Base-by-base conservation (phyloP, 2,329 filamentous ascomycete species). In the Davidsoniella virescens region DNA sequence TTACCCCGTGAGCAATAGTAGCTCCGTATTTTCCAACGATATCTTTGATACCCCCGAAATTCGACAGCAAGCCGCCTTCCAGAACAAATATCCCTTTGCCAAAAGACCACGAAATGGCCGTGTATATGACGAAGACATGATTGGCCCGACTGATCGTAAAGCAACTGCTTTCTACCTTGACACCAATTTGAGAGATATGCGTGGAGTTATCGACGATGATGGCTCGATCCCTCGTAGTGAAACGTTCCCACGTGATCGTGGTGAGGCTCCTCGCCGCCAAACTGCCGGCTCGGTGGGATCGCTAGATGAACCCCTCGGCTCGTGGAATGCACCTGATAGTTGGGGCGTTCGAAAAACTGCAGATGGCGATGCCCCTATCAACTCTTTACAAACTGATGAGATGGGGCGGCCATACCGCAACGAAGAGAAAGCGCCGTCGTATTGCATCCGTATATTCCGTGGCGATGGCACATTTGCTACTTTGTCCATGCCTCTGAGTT, bases 361-460 rank as follows among this genome's bases (percentile, higher is more conserved):
- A 6, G 80, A 87, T 57, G 82, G 86, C 50, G 66, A 62, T 4
- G 67, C 70, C 1, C 83, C 87, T 51, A 68, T 75, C 12, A 83
- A 87, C 47, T 73, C 78, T n/a, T 71, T 77, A 5, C 76, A 77
- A 46, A 75, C 80, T 2, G 84, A 52, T 25, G 50, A 49, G 6
- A 14, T 33, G 17, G 39, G 26, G 10, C 44, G 40, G 12, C 37
- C 43, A 16, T 47, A 47, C 36, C 44, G 44, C 44, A 47, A 17
- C 9, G 50, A 90, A 50, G 83, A 90, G 62, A 84, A 86, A 60
- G 72, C 76, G 26, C 72, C 75, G 14, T 79, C 82, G 29, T 95
- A 90, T 64, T 96, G 88, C 62, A 92, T 98, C 61, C 86, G 92
- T 33, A 86, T 98, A 37, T 98, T 98, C 69, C 82, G 88, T 54